Conservation (phyloP, 2,329 filamentous ascomycete species). For the Pseudocercospora fuligena region DNA sequence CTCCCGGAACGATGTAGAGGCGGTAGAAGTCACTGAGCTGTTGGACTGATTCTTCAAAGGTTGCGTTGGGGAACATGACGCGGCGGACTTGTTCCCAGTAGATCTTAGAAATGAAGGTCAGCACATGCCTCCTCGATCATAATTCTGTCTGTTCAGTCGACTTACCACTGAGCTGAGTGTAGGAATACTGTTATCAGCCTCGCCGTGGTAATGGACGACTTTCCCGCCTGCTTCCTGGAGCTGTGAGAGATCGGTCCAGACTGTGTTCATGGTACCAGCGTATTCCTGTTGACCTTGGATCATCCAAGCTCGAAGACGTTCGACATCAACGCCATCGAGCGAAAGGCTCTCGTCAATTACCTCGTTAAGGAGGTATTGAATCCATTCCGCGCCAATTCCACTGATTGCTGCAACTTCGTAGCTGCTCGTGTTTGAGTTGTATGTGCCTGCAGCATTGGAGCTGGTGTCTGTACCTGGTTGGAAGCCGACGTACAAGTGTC, state of each 20-base stretch:
- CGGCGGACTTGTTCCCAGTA: conserved; percentile 60
- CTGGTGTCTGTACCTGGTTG: conserved; percentile 19
- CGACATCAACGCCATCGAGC: conserved; percentile 57
- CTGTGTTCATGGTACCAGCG: conserved; percentile 58
- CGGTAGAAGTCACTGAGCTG: conserved; percentile 57
- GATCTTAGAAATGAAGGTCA: conserved; percentile 34
- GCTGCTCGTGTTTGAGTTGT: conserved; percentile 37
- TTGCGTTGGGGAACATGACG: conserved; percentile 54
- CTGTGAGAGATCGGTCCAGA: conserved; percentile 55
- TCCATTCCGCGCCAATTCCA: conserved; percentile 45
- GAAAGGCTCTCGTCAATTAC: conserved; percentile 39
- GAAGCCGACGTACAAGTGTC: conserved; percentile 50
- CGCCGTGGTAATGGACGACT: conserved; percentile 62
- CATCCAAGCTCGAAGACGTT: conserved; percentile 62
- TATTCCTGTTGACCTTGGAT: conserved; percentile 54
- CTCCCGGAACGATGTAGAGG: conserved; percentile 59
- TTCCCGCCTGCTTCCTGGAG: conserved; percentile 59
- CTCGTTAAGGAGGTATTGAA: conserved; percentile 49
- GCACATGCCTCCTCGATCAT: too few relatives aligned
- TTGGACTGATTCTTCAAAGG: conserved; percentile 34
- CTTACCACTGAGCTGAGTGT: conserved; percentile 54
- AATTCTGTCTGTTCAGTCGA: too few relatives aligned
- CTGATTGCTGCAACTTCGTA: conserved; percentile 41
- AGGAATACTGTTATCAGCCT: conserved; percentile 59
- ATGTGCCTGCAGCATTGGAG: conserved; percentile 27